Percentiles rank a stretch among this genome's conserved stretches.
phyloP scores from a whole-genome alignment of 306 rosid genomes.

The Dryas octopetala region DNA sequence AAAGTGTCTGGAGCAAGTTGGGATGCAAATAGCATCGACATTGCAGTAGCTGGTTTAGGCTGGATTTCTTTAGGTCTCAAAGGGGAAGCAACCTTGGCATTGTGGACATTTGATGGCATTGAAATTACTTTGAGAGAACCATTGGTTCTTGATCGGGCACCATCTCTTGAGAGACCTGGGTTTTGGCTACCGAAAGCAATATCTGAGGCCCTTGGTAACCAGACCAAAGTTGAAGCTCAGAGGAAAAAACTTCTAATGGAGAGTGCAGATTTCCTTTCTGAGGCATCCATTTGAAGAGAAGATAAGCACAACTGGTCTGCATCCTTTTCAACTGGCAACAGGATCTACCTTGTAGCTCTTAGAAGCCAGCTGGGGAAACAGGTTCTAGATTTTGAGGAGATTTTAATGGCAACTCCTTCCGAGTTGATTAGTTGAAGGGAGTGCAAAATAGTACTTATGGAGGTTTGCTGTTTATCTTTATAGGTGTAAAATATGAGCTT shows the following conservation, averaged over 20 bases:
- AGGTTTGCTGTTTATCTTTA: not conserved
- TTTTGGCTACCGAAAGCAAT: constrained; percentile 84
- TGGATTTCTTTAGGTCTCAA: constrained; percentile 81
- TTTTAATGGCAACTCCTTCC: not conserved
- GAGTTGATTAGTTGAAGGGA: not conserved
- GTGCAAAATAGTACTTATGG: not conserved
- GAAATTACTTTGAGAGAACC: constrained; percentile 82
- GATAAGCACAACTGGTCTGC: constrained; percentile 8
- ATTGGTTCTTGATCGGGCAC: constrained; percentile 84
- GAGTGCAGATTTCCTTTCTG: constrained; percentile 37
- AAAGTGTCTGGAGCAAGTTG: constrained; percentile 77
- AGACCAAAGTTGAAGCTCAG: constrained; percentile 65
- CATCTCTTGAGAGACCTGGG: constrained; percentile 69
- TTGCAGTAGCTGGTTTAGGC: constrained; percentile 76
- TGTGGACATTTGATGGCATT: constrained; percentile 72
- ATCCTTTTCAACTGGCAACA: not conserved
- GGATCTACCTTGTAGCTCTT: constrained; percentile 6
- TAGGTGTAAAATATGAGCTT: not conserved
- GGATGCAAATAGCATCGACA: constrained; percentile 76
- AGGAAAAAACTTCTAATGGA: constrained; percentile 52
- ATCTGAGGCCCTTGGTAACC: constrained; percentile 65
- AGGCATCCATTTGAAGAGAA: constrained; percentile 41
- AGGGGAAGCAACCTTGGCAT: constrained; percentile 76
- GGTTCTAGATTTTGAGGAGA: not conserved
- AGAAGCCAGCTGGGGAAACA: not conserved